Percentiles rank a stretch among this genome's conserved stretches.
These are phyloP conservation scores for Torrubiellomyces zombiae DNA, from an alignment of 2,329 filamentous ascomycete genomes.

Conservation along the genomic window DNA sequence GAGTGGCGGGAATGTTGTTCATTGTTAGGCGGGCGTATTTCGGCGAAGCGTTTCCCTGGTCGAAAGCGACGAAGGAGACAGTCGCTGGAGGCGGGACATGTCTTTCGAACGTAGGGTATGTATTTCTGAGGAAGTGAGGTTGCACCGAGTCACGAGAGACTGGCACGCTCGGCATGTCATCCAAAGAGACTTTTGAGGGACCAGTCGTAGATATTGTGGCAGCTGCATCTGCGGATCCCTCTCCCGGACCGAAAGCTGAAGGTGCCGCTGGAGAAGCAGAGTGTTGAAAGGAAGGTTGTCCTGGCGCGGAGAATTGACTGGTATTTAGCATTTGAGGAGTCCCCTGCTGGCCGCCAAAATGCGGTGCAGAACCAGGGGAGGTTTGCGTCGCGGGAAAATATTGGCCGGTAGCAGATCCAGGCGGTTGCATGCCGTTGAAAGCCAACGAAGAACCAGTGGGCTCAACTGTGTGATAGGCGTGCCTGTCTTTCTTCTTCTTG, in stretches of 20 bases:
- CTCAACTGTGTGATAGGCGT: slow-evolving; percentile 80
- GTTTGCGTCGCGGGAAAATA: slow-evolving; percentile 19
- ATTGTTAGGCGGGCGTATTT: slow-evolving; percentile 84
- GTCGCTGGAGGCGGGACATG: slow-evolving; percentile 80
- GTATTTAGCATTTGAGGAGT: slow-evolving; percentile 20
- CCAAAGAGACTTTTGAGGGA: slow-evolving; percentile 54
- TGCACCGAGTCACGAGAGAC: slow-evolving; percentile 67
- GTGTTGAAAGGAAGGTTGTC: slow-evolving; percentile 30
- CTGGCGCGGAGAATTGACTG: slow-evolving; percentile 46
- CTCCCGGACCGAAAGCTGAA: slow-evolving; percentile 10
- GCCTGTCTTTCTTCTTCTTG: slow-evolving; percentile 85
- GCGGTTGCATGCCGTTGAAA: slow-evolving; percentile 51
- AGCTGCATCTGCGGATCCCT: slow-evolving; percentile 11
- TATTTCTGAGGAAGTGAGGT: slow-evolving; percentile 68
- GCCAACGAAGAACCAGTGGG: slow-evolving; percentile 50
- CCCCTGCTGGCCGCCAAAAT: slow-evolving; percentile 24
- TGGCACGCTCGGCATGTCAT: slow-evolving; percentile 86
- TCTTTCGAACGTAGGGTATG: slow-evolving; percentile 91
- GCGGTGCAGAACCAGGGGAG: slow-evolving; percentile 9
- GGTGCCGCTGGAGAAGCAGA: slow-evolving; percentile 15
- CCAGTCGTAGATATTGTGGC: slow-evolving; percentile 17
- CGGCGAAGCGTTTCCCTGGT: slow-evolving; percentile 92
- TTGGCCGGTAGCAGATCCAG: slow-evolving; percentile 29
- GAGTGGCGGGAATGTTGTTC: slow-evolving; percentile 77
- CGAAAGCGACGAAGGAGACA: slow-evolving; percentile 79